Conservation (phyloP, 2,329 filamentous ascomycete species). For the Truncatella angustata region DNA sequence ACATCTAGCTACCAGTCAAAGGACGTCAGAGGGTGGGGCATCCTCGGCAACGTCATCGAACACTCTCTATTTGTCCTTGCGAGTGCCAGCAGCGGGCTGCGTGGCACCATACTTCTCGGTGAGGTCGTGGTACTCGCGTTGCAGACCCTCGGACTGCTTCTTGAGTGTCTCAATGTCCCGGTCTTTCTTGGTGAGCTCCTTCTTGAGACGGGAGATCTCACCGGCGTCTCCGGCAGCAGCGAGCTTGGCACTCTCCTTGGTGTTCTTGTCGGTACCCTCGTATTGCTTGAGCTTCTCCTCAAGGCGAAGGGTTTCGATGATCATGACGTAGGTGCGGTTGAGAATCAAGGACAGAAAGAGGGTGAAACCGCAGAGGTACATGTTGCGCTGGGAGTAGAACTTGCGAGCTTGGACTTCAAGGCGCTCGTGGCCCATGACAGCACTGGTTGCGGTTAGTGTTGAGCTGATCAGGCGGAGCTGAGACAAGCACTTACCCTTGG, state of each 20-base stretch:
- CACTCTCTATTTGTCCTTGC: constrained; percentile 53
- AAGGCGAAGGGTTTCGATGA: constrained; percentile 83
- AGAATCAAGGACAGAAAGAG: constrained; percentile 98
- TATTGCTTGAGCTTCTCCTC: constrained; percentile 87
- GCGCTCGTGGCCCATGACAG: constrained; percentile 85
- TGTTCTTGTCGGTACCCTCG: constrained; percentile 61
- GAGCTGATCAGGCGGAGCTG: not conserved
- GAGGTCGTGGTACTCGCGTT: constrained; percentile 81
- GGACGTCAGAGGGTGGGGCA: not conserved
- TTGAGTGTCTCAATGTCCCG: constrained; percentile 82
- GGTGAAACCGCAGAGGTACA: constrained; percentile 99
- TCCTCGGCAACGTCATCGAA: not conserved
- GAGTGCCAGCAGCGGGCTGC: constrained; percentile 47
- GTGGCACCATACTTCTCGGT: constrained; percentile 75
- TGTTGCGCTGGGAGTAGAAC: constrained; percentile 99
- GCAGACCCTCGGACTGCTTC: constrained; percentile 85
- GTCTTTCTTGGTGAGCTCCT: constrained; percentile 76
- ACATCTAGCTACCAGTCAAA: not conserved
- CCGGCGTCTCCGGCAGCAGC: constrained; percentile 70
- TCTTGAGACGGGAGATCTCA: constrained; percentile 68
- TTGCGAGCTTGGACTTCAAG: constrained; percentile 99
- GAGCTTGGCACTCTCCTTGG: constrained; percentile 71
- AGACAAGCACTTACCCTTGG: constrained; percentile 43
- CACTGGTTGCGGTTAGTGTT: constrained; percentile 29
- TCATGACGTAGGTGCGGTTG: constrained; percentile 98